Evolutionary conservation across 169 alveolate genomes (phyloP).

Genomic region (Cystoisospora suis): DNA sequence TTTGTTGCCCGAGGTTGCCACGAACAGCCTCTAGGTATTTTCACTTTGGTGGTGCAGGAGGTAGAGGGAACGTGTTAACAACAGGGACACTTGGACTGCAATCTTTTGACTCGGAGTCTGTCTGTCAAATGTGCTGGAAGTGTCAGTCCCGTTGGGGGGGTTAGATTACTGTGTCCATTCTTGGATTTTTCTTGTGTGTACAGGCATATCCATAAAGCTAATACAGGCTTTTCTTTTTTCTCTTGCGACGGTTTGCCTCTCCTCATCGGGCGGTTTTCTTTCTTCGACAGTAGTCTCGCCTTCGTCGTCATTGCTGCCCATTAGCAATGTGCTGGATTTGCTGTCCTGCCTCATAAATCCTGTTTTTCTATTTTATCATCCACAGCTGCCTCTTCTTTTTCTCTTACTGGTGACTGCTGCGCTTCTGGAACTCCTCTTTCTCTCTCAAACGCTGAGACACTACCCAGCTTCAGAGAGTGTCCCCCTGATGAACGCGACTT

Average conservation of each 20-base stretch:
- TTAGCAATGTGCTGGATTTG: neutral
- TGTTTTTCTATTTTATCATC: neutral
- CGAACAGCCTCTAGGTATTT: too few species aligned
- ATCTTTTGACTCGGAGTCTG: too few species aligned
- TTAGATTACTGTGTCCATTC: too few species aligned
- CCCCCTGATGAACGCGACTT: slow-evolving; percentile 12
- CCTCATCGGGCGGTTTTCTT: neutral
- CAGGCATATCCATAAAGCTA: slow-evolving; percentile 4
- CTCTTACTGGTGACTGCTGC: neutral
- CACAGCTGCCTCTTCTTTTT: neutral
- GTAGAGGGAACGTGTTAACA: too few species aligned
- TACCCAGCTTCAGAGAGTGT: slow-evolving; percentile 23
- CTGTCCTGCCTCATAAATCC: slow-evolving; percentile 4
- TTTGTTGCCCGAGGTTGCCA: too few species aligned
- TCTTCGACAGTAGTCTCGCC: neutral
- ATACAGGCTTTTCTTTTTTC: slow-evolving; percentile 13
- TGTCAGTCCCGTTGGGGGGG: too few species aligned
- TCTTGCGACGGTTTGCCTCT: neutral
- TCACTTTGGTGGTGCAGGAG: too few species aligned
- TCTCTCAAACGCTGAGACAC: slow-evolving; percentile 7
- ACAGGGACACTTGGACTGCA: too few species aligned
- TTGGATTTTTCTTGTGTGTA: neutral
- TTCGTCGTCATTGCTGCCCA: neutral
- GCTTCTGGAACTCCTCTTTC: slow-evolving; percentile 19
- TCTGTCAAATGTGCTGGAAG: too few species aligned